phyloP scores from a whole-genome alignment of 108 stramenopile genomes.

The Cyclotella kingstonii region DNA sequence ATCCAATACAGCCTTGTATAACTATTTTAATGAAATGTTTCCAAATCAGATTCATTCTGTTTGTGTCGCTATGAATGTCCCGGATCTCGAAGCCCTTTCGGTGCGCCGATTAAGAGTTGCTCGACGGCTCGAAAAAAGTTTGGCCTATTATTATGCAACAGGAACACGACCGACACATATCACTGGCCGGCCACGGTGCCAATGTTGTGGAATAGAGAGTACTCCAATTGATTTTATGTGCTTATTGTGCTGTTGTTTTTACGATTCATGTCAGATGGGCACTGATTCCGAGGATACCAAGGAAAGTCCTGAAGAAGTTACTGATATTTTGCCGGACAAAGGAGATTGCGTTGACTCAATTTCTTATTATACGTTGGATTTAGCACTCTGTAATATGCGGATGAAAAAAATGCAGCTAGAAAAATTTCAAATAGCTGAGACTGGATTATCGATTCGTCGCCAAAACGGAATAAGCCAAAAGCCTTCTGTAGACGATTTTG shows the following conservation, averaged over 20 bases:
- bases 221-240: constrained; percentile 51
- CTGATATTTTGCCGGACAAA: constrained; percentile 39
- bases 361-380: constrained; percentile 75
- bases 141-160: constrained; percentile 76
- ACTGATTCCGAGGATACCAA: constrained; percentile 1
- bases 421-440: constrained; percentile 63
- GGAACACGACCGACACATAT: constrained; percentile 74
- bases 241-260: constrained; percentile 24
- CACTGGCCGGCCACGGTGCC: constrained; percentile 68
- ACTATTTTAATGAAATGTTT: constrained; percentile 88
- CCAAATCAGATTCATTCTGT: constrained; percentile 80
- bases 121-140: constrained; percentile 76
- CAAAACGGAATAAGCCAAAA: background rate
- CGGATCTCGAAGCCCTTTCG: constrained; percentile 69
- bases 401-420: constrained; percentile 60
- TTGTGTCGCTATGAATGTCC: constrained; percentile 73
- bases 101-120: constrained; percentile 57
- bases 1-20: constrained; percentile 72
- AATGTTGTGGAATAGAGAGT: constrained; percentile 68
- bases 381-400: constrained; percentile 58
- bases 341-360: constrained; percentile 79
- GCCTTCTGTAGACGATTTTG: background rate
- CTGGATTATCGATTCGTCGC: constrained; percentile 39
- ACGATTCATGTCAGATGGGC: constrained; percentile 23
- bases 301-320: constrained; percentile 8